These are phyloP conservation scores for Alternaria gaisen DNA, from an alignment of 2,329 filamentous ascomycete species.

Conservation along the genomic window DNA sequence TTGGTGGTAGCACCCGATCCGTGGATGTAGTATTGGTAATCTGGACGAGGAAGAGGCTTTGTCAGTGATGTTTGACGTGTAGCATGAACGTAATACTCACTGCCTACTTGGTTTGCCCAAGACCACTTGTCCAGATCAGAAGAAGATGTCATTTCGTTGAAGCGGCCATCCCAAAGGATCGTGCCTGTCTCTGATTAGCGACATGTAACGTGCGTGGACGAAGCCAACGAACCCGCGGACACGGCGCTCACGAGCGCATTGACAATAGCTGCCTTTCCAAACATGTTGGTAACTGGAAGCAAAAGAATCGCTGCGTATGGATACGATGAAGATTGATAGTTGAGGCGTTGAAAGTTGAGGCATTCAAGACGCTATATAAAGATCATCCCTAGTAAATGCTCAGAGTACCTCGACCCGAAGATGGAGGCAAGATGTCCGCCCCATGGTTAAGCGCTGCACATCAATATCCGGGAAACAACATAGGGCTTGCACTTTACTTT, in stretches of 20 bases:
- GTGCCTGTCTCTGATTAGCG: slow-evolving; percentile 47
- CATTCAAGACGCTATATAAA: slow-evolving; percentile 31
- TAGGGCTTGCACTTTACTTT: slow-evolving; percentile 20
- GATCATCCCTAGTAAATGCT: not conserved
- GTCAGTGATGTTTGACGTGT: not conserved
- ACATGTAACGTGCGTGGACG: not conserved
- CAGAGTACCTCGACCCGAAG: slow-evolving; percentile 12
- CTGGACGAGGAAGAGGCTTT: not conserved
- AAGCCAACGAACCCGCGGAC: slow-evolving; percentile 36
- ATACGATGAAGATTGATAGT: not conserved
- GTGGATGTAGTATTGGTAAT: slow-evolving; percentile 72
- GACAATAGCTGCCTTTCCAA: slow-evolving; percentile 40
- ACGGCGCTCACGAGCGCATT: slow-evolving; percentile 44
- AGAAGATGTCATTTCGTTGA: slow-evolving; percentile 66
- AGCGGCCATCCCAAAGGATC: slow-evolving; percentile 71
- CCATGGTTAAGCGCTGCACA: slow-evolving; percentile 22
- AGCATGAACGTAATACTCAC: slow-evolving; percentile 62
- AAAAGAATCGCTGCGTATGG: not conserved
- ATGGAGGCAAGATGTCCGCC: slow-evolving; percentile 21
- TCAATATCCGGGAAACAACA: slow-evolving; percentile 35
- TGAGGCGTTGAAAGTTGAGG: not conserved
- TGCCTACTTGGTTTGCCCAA: slow-evolving; percentile 72
- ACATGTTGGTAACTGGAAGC: slow-evolving; percentile 32
- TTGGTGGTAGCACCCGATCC: slow-evolving; percentile 63
- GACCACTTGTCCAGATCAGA: slow-evolving; percentile 69